Evolutionary conservation across 139 green algal genomes (phyloP), one percentile per base, ranked within the genome.

Genomic region (Zygnema cylindricum): DNA sequence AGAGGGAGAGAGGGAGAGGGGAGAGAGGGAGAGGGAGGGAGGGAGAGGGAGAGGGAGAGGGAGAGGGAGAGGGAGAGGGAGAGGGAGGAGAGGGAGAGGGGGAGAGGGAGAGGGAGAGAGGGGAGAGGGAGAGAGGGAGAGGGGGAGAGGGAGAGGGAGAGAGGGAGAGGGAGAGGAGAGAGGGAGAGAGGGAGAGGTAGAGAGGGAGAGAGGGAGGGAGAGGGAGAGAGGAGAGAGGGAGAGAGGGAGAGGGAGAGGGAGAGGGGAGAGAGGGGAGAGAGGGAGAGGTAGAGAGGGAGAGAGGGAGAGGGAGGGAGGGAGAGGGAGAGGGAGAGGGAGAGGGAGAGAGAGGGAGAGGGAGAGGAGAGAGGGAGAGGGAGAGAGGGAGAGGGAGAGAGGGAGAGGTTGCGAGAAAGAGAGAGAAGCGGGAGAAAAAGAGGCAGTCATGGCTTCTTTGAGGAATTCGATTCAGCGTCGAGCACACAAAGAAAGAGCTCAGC

Each of bases 401-500:
- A 16, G 3, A 79, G 71, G 38, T 43, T 79, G 7, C 71, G 7
- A 25, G 3, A 3, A 49, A 11, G 30, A 79, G 11, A 79, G 7
- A 85, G 7, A 85, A 77, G 42, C 33, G 83, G 77, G 77, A 43
- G 75, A 69, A n/a, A 82, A 77, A 85, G 7, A 81, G 16, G 77
- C 33, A 7, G 32, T 35, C 69, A 92, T 92, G 38, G 94, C 93
- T 22, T 92, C 92, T 23, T 82, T 98, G 38, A 89, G 93, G 0
- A 98, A 99, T 81, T 96, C 95, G 40, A 93, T 98, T 22, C 98
- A 98, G 94, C 93, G 97, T 0, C 95, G 93, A 55, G 97, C 96
- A 57, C 97, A 99, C 89, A 98, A 98, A 77, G 97, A 99, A 95
- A 93, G 97, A 1, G 92, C 97, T 2, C 97, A 99, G 86, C 96